Evolutionary conservation across 2,329 filamentous ascomycete species (phyloP).

Genomic region (Hypomyces rosellus): DNA sequence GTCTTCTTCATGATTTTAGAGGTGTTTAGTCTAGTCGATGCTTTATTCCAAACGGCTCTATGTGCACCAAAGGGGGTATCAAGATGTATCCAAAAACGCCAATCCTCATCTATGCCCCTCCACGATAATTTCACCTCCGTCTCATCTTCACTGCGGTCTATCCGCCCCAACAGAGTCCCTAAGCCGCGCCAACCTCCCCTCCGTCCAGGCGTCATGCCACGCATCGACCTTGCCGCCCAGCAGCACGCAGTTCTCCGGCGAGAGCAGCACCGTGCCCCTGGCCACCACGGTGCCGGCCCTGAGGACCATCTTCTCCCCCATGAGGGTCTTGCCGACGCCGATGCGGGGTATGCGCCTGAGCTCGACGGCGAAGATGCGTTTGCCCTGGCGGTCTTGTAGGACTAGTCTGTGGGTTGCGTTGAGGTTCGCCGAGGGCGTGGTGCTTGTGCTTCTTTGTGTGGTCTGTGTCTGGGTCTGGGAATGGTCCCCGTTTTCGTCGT

Average conservation of each 20-base stretch:
- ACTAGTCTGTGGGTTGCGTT: slow-evolving; percentile 71
- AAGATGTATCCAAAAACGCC: slow-evolving; percentile 10
- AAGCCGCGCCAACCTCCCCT: slow-evolving; percentile 62
- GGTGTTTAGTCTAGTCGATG: neutral
- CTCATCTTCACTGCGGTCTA: slow-evolving; percentile 5
- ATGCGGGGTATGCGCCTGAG: slow-evolving; percentile 59
- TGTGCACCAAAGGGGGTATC: slow-evolving; percentile 7
- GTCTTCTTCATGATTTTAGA: neutral
- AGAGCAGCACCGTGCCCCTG: slow-evolving; percentile 72
- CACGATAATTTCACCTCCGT: neutral
- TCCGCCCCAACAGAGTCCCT: slow-evolving; percentile 49
- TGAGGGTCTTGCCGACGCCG: slow-evolving; percentile 56
- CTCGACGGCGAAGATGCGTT: slow-evolving; percentile 66
- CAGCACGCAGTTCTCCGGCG: slow-evolving; percentile 59
- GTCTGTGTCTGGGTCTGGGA: slow-evolving; percentile 19
- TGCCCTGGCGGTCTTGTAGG: slow-evolving; percentile 71
- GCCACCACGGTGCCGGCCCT: slow-evolving; percentile 58
- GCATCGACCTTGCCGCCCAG: slow-evolving; percentile 84
- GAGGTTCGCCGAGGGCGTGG: slow-evolving; percentile 23
- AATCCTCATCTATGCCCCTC: neutral
- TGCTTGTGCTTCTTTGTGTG: slow-evolving; percentile 6
- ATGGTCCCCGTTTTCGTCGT: slow-evolving; percentile 43
- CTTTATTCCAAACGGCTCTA: too few species aligned
- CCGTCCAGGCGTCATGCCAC: slow-evolving; percentile 72
- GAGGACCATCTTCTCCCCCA: slow-evolving; percentile 78